Base-by-base conservation (phyloP, 495 filamentous ascomycete genomes). In the Letharia columbiana region DNA sequence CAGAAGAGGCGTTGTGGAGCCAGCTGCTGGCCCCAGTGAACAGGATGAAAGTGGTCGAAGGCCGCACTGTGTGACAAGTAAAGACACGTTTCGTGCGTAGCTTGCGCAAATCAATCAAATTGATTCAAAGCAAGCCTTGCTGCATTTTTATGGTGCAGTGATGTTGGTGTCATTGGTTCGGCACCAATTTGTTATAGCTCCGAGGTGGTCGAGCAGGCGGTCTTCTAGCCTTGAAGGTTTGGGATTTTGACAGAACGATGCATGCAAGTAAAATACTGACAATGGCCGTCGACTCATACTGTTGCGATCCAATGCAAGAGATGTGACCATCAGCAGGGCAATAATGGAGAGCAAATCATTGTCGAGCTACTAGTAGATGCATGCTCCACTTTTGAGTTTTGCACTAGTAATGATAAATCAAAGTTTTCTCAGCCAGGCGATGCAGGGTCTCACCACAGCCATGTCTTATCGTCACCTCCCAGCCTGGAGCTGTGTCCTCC, bases 401-500 rank as follows among this genome's bases (percentile, higher is more conserved):
- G 20, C 45, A 49, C 45, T 49, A 49, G 45, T 23, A 23, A 6
- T 49, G 45, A 49, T 49, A 23, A 23, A 49, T 20, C 45, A n/a
- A 49, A 49, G 45, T 28, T 52, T 52, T 52, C 10, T 52, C n/a
- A 8, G 49, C 49, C 49, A 49, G 20, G 12, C 47, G 3, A 28
- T 11, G 28, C 50, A 54, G 50, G 50, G 41, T 64, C 63, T 65
- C 57, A 65, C 45, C 50, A 54, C 13, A 1, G 23, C 23, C 23
- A 28, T 28, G 10, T 31, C 50, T 54, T 54, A 54, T 54, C 50
- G 50, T 54, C 28, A 33, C 50, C 23, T 54, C 50, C 50, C 50
- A 54, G 50, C 50, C 37, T 54, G 63, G 63, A 65, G 63, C 41
- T 39, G 39, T 39, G 40, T 65, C 40, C 54, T 57, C 33, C 52